Evolutionary conservation across 2,329 filamentous ascomycete species (phyloP).

Genomic region (Penicillium sp.): DNA sequence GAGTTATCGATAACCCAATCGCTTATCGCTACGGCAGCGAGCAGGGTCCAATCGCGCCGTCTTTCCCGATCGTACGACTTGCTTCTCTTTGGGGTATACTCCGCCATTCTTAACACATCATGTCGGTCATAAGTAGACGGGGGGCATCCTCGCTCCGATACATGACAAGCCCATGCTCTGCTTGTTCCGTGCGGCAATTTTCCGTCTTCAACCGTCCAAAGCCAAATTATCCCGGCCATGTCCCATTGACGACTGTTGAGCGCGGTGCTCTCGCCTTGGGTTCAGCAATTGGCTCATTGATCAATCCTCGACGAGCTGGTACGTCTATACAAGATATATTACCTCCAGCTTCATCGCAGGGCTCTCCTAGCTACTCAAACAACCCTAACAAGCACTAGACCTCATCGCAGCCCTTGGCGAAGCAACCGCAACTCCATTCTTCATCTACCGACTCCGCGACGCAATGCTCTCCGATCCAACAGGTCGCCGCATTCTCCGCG

Average conservation of each 20-base stretch:
- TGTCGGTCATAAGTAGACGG: constrained; percentile 28
- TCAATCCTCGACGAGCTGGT: constrained; percentile 80
- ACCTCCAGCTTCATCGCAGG: neutral
- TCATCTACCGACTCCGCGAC: constrained; percentile 85
- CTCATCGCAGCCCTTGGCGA: constrained; percentile 93
- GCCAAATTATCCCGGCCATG: constrained; percentile 87
- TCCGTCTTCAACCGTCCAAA: constrained; percentile 80
- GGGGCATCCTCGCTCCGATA: constrained; percentile 16
- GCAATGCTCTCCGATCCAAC: constrained; percentile 84
- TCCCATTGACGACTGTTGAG: constrained; percentile 78
- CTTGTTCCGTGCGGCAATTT: constrained; percentile 54
- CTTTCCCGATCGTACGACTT: constrained; percentile 19
- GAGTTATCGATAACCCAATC: constrained; percentile 16
- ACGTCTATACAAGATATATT: constrained; percentile 13
- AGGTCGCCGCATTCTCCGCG: constrained; percentile 85
- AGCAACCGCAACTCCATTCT: constrained; percentile 90
- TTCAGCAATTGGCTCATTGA: constrained; percentile 58
- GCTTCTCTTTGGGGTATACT: neutral
- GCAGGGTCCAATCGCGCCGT: constrained; percentile 1
- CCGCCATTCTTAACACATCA: constrained; percentile 20
- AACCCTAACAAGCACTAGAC: constrained; percentile 53
- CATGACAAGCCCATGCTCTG: constrained; percentile 8
- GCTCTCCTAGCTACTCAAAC: neutral
- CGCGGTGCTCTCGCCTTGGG: constrained; percentile 66
- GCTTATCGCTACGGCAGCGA: constrained; percentile 10